Evolutionary conservation across 306 rosid species (phyloP).

Genomic region (Cercis canadensis): DNA sequence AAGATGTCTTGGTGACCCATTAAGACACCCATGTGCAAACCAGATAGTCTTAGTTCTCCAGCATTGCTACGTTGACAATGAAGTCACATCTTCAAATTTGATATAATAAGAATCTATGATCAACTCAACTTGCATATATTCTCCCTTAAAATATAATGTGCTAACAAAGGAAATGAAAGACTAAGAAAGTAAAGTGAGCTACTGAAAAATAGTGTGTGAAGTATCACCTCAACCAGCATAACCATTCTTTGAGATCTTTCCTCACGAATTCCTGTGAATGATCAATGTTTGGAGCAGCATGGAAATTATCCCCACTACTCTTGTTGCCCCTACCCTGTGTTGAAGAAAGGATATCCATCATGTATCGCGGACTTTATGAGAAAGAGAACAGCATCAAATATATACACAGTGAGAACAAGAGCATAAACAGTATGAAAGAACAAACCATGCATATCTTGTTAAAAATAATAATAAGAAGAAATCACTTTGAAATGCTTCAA

Average conservation of each 20-base stretch:
- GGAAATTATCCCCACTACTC: constrained; percentile 91
- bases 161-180: background rate
- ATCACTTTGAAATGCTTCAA: background rate
- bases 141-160: too few species aligned
- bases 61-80: background rate
- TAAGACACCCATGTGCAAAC: background rate
- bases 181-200: background rate
- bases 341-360: constrained; percentile 31
- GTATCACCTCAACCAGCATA: constrained; percentile 81
- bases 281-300: constrained; percentile 94
- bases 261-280: constrained; percentile 96
- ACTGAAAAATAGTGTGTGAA: constrained; percentile 22
- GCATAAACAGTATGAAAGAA: too few species aligned
- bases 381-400: constrained; percentile 14
- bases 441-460: background rate
- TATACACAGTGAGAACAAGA: constrained; percentile 1
- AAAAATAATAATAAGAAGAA: background rate
- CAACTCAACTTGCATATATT: background rate
- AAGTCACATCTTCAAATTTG: constrained; percentile 2
- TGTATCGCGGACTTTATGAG: constrained; percentile 20
- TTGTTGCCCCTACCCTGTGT: constrained; percentile 90
- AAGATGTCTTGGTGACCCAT: background rate
- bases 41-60: constrained; percentile 7
- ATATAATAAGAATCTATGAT: constrained; percentile 13
- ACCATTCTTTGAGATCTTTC: constrained; percentile 88